Evolutionary conservation across 192 early-diverging fungal species (phyloP), one percentile per base, ranked within the genome.

Genomic region (Geranomyces michiganensis): DNA sequence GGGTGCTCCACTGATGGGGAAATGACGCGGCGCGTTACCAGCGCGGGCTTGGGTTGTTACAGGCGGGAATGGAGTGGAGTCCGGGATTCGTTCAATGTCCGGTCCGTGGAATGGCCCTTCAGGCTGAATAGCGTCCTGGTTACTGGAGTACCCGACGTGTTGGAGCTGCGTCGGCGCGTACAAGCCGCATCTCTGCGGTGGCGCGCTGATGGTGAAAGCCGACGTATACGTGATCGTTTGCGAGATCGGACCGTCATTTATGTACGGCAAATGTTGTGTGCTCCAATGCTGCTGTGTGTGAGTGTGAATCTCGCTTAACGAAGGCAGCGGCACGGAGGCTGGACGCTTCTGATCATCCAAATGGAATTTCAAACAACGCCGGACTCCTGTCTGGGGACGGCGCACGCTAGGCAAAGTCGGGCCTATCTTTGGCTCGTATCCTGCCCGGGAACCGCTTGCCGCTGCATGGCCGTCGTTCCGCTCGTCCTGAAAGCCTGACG

Each of bases 161-260:
- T 53, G 51, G 7, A 53, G 51, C 51, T 53, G 51, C 51, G 51
- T 53, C 19, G 51, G 51, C 51, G 51, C 51, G 15, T 53, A 53
- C 15, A 53, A 7, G 3, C 51, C 51, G 51, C 51, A 53, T 2
- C 51, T 4, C 51, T 53, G 51, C 3, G 51, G 51, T 7, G 51
- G 51, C 3, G 10, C 10, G 36, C 36, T 10, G 36, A 10, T 3
- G 36, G 3, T 41, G 5, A 41, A 41, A 7, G 10, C 36, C 36
- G 36, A 41, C 3, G 36, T 41, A 24, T 53, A 24, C 7, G 51
- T 24, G 7, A 53, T 53, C 51, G 19, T 10, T 19, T n/a, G 51
- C 4, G 4, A 26, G 7, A 2, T 15, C n/a, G 19, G 3, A 17
- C 6, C 19, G 3, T 15, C 51, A 26, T 7, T 26, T 17, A 53